A percentile compares a stretch with the other conserved stretches of the same genome.
phyloP scores from a whole-genome alignment of 495 filamentous ascomycete genomes.

The Penicillium subrubescens region DNA sequence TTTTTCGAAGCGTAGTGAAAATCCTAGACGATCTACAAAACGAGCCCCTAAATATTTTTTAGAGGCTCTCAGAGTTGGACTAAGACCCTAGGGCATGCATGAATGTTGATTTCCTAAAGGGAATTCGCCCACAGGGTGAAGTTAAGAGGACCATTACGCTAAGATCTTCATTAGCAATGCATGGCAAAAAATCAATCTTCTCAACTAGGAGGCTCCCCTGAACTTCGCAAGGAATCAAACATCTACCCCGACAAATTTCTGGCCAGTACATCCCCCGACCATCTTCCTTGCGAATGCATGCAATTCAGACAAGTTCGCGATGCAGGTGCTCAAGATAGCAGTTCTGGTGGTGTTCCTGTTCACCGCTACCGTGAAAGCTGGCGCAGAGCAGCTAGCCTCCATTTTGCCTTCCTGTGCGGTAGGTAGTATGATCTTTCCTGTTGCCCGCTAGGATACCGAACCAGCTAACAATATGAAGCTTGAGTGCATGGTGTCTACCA shows the following conservation, averaged over 20 bases:
- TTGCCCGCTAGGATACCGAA: neutral
- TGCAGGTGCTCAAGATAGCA: conserved; percentile 14
- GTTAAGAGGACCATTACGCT: neutral
- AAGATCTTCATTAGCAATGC: neutral
- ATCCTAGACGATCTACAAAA: neutral
- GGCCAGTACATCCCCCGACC: neutral
- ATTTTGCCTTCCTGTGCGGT: conserved; percentile 24
- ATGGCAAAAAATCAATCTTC: neutral
- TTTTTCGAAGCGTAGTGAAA: neutral
- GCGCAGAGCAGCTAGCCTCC: conserved; percentile 9
- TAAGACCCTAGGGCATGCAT: neutral
- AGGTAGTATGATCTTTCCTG: neutral
- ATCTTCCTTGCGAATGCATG: neutral
- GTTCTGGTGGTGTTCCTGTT: conserved; percentile 8
- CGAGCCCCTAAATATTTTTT: neutral
- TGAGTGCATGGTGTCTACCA: conserved; percentile 25
- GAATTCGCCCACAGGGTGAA: neutral
- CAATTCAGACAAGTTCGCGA: neutral
- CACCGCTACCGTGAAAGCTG: conserved; percentile 10
- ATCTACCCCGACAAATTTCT: neutral
- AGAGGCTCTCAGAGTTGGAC: neutral
- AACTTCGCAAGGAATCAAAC: neutral
- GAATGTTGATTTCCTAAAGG: neutral
- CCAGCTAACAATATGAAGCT: conserved; percentile 20
- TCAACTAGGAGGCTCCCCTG: neutral